A percentile compares a stretch with the other conserved stretches of the same genome.
These are phyloP conservation scores for Byssothecium circinans DNA, from an alignment of 2,329 filamentous ascomycete genomes.

Conservation along the genomic window DNA sequence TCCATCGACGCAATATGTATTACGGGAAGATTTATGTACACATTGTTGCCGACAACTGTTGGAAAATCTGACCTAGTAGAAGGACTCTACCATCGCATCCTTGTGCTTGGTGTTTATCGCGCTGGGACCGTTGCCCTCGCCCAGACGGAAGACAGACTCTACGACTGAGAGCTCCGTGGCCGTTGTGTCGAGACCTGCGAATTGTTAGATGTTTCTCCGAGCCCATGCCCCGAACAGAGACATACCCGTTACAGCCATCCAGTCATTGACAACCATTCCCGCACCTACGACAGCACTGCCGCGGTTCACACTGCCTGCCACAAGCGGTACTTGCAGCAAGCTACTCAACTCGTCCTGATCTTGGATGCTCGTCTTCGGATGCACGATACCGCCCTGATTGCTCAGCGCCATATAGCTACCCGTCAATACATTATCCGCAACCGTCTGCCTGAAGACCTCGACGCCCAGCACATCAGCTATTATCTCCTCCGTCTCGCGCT, in stretches of 20 bases:
- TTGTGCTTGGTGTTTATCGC: slow-evolving; percentile 84
- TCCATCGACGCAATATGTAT: slow-evolving; percentile 5
- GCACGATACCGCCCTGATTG: slow-evolving; percentile 95
- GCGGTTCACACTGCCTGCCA: slow-evolving; percentile 91
- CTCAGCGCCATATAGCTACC: slow-evolving; percentile 95
- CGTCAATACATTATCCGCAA: slow-evolving; percentile 95
- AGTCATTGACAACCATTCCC: slow-evolving; percentile 96
- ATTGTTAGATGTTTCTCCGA: background rate
- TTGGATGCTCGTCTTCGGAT: slow-evolving; percentile 94
- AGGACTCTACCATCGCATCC: slow-evolving; percentile 98
- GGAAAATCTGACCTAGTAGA: slow-evolving; percentile 68
- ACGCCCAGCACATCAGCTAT: slow-evolving; percentile 91
- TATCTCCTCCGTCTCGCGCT: slow-evolving; percentile 98
- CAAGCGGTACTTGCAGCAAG: slow-evolving; percentile 90
- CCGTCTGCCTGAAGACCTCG: slow-evolving; percentile 89
- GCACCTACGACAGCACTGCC: slow-evolving; percentile 94
- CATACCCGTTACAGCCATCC: slow-evolving; percentile 79
- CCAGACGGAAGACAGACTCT: slow-evolving; percentile 92
- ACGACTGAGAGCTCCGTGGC: slow-evolving; percentile 97
- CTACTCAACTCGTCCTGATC: slow-evolving; percentile 97
- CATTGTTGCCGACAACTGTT: background rate
- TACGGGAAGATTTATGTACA: slow-evolving; percentile 5
- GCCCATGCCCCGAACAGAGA: background rate
- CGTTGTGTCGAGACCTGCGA: slow-evolving; percentile 78
- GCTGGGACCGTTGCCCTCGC: slow-evolving; percentile 77